Evolutionary conservation across 176 grass and related monocot genomes (phyloP).

Genomic region (Otatea glauca): DNA sequence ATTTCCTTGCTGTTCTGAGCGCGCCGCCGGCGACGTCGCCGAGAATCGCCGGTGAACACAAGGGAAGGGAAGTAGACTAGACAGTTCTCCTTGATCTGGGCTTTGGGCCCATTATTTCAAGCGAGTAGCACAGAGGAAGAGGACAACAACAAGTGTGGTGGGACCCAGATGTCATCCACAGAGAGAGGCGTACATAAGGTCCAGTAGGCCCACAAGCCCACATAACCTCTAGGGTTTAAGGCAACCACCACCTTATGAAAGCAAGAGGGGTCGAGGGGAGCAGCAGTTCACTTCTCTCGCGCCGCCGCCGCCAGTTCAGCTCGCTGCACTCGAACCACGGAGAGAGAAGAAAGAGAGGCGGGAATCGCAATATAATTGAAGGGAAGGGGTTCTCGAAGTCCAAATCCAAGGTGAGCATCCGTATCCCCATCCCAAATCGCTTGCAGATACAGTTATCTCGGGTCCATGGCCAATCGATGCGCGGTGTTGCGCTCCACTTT

Average conservation of each 20-base stretch:
- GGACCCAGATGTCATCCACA: not conserved
- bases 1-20: not conserved
- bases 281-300: not conserved
- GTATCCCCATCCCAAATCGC: not conserved
- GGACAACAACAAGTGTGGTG: not conserved
- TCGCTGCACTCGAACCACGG: not conserved
- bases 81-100: not conserved
- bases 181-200: not conserved
- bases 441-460: not conserved
- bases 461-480: not conserved
- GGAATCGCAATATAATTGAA: not conserved
- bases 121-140: not conserved
- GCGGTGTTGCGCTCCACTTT: too few species aligned
- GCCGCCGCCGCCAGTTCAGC: not conserved
- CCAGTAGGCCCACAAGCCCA: too few species aligned
- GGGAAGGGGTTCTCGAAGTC: not conserved
- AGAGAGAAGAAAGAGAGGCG: too few species aligned
- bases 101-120: not conserved
- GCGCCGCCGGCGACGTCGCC: not conserved
- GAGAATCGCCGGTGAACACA: not conserved
- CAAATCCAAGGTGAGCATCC: conserved; percentile 13
- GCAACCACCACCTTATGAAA: not conserved
- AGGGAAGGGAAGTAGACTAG: not conserved
- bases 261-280: not conserved
- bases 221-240: conserved; percentile 11